Percentiles rank a stretch among this genome's conserved stretches.
These are phyloP conservation scores for Fusarium sp. DNA, from an alignment of 2,329 filamentous ascomycete genomes.

Conservation along the genomic window DNA sequence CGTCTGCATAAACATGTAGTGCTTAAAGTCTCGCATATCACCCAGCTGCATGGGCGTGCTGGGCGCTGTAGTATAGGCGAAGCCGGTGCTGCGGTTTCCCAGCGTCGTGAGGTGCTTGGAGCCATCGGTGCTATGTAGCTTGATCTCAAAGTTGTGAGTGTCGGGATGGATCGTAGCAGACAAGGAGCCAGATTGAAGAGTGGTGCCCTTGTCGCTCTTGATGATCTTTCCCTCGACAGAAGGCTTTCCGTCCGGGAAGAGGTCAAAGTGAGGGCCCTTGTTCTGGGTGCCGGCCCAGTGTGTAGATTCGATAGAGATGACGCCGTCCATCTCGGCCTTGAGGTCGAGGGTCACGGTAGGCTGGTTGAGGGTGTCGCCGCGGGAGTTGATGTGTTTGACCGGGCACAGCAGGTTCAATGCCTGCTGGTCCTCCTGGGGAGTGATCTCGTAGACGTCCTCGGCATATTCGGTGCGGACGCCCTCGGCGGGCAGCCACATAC, in stretches of 20 bases:
- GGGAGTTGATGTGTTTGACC: constrained; percentile 61
- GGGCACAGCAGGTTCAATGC: constrained; percentile 66
- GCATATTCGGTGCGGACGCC: constrained; percentile 72
- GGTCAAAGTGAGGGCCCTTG: constrained; percentile 52
- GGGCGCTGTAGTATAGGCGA: constrained; percentile 49
- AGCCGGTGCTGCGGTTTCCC: constrained; percentile 53
- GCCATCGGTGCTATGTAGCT: constrained; percentile 51
- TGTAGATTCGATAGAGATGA: constrained; percentile 53
- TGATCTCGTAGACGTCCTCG: constrained; percentile 68
- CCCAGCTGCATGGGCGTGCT: constrained; percentile 49
- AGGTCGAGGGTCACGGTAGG: constrained; percentile 60
- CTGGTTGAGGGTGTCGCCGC: constrained; percentile 67
- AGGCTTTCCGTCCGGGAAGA: constrained; percentile 51
- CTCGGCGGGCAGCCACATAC: constrained; percentile 72
- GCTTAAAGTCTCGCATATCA: constrained; percentile 56
- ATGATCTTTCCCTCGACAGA: constrained; percentile 41
- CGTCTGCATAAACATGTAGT: constrained; percentile 68
- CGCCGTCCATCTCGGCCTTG: constrained; percentile 51
- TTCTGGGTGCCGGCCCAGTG: constrained; percentile 53
- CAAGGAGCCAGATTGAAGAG: constrained; percentile 49
- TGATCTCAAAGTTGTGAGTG: constrained; percentile 52
- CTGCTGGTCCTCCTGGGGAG: constrained; percentile 56
- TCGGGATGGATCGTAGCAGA: constrained; percentile 50
- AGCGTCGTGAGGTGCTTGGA: constrained; percentile 51
- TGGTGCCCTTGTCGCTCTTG: constrained; percentile 49